Evolutionary conservation across 129 eudicot genomes (phyloP).

Genomic region (Ambrosia trifida): DNA sequence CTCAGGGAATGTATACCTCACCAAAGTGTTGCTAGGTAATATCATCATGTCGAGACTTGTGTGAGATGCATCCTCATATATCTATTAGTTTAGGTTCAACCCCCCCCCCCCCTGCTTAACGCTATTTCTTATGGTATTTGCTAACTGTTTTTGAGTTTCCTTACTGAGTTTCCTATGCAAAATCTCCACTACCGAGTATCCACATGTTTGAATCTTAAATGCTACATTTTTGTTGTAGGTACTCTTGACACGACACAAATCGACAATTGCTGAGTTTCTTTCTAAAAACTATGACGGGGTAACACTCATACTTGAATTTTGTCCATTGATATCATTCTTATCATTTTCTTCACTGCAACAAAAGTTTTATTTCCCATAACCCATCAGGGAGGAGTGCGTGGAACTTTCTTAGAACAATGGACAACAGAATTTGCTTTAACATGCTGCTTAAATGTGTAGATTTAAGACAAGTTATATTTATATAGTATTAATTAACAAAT

Average conservation of each 20-base stretch:
- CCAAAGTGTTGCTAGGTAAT: slow-evolving; percentile 85
- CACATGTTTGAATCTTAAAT: slow-evolving; percentile 14
- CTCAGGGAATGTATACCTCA: slow-evolving; percentile 96
- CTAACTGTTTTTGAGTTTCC: too few species aligned
- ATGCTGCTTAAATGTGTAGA: slow-evolving; percentile 71
- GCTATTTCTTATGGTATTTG: background rate
- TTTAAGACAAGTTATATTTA: too few species aligned
- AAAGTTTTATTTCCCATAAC: slow-evolving; percentile 76
- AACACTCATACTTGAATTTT: slow-evolving; percentile 17
- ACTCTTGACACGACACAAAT: slow-evolving; percentile 90
- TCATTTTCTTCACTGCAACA: slow-evolving; percentile 82
- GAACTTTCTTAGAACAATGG: slow-evolving; percentile 79
- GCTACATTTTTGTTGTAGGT: slow-evolving; percentile 59
- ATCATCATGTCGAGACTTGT: too few species aligned
- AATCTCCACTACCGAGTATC: too few species aligned
- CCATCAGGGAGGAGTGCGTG: slow-evolving; percentile 96
- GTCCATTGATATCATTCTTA: too few species aligned
- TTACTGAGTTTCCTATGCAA: too few species aligned
- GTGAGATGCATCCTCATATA: too few species aligned
- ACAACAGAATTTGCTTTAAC: slow-evolving; percentile 76
- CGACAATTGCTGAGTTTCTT: slow-evolving; percentile 93
- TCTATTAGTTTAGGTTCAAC: too few species aligned
- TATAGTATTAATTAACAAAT: too few species aligned
- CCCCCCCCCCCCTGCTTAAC: too few species aligned
- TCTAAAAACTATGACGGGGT: slow-evolving; percentile 96